Conservation (phyloP, 495 filamentous ascomycete species). For the Aspergillus ellipticus region DNA sequence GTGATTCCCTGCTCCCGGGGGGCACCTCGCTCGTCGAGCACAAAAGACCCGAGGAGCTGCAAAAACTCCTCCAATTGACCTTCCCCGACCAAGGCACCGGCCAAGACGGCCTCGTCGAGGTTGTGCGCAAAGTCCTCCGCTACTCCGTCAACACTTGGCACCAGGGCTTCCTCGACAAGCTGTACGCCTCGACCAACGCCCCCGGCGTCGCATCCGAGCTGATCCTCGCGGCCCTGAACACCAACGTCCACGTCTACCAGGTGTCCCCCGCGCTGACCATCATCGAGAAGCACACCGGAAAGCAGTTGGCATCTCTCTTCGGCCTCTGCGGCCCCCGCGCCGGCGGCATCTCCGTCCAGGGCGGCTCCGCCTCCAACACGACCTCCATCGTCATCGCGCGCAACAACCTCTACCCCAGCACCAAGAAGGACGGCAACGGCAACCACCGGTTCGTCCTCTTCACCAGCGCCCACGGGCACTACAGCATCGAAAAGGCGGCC, state of each 20-base stretch:
- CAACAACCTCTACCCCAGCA: slow-evolving; percentile 74
- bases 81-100: slow-evolving; percentile 64
- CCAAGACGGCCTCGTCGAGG: slow-evolving; percentile 65
- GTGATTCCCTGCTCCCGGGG: slow-evolving; percentile 30
- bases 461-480: slow-evolving; percentile 85
- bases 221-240: slow-evolving; percentile 78
- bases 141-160: slow-evolving; percentile 97
- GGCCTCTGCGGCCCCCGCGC: slow-evolving; percentile 68
- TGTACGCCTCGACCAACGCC: slow-evolving; percentile 82
- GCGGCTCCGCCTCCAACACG: slow-evolving; percentile 80
- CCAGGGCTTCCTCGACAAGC: slow-evolving; percentile 89
- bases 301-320: slow-evolving; percentile 67
- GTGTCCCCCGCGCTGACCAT: slow-evolving; percentile 85
- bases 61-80: slow-evolving; percentile 57
- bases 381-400: slow-evolving; percentile 86
- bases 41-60: slow-evolving; percentile 66
- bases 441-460: slow-evolving; percentile 72
- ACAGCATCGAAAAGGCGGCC: slow-evolving; percentile 91
- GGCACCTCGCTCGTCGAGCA: slow-evolving; percentile 66
- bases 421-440: slow-evolving; percentile 67
- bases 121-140: slow-evolving; percentile 62
- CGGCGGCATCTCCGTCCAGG: slow-evolving; percentile 84
- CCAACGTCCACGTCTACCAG: slow-evolving; percentile 85
- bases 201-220: slow-evolving; percentile 81
- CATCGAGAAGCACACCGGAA: slow-evolving; percentile 75